Evolutionary conservation across 371 early-diverging fungal species (phyloP).

Genomic region (Umbelopsis sp.): DNA sequence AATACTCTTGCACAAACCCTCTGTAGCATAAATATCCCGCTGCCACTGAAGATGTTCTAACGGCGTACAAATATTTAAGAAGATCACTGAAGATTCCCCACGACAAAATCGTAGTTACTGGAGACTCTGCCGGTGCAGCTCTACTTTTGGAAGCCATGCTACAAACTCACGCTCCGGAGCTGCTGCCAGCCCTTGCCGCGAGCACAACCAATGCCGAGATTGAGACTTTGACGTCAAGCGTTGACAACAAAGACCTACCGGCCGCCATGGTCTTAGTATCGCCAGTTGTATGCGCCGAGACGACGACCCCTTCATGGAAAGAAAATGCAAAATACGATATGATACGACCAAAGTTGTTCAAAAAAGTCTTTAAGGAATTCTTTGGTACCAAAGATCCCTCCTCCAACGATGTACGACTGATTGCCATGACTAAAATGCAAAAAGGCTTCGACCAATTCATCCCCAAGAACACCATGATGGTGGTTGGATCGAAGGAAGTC

Average conservation of each 20-base stretch:
- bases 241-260: conserved; percentile 29
- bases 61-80: conserved; percentile 50
- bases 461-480: conserved; percentile 34
- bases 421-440: conserved; percentile 26
- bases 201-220: conserved; percentile 21
- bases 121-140: conserved; percentile 45
- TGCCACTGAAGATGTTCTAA: conserved; percentile 47
- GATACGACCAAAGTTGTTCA: conserved; percentile 26
- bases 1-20: no score
- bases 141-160: conserved; percentile 37
- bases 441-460: conserved; percentile 33
- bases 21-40: conserved; percentile 43
- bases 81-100: conserved; percentile 37
- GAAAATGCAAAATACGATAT: conserved; percentile 34
- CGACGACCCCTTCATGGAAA: conserved; percentile 35
- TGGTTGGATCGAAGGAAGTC: conserved; percentile 45
- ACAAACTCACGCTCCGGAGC: conserved; percentile 31
- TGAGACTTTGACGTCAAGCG: conserved; percentile 26
- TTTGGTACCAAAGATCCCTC: conserved; percentile 31
- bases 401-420: conserved; percentile 20
- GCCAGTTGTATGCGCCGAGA: conserved; percentile 38
- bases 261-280: conserved; percentile 36
- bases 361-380: conserved; percentile 42
- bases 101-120: conserved; percentile 38
- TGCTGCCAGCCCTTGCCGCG: background rate